Base-by-base conservation (phyloP, 768 basidiomycete species). In the Gyrodon lividus region DNA sequence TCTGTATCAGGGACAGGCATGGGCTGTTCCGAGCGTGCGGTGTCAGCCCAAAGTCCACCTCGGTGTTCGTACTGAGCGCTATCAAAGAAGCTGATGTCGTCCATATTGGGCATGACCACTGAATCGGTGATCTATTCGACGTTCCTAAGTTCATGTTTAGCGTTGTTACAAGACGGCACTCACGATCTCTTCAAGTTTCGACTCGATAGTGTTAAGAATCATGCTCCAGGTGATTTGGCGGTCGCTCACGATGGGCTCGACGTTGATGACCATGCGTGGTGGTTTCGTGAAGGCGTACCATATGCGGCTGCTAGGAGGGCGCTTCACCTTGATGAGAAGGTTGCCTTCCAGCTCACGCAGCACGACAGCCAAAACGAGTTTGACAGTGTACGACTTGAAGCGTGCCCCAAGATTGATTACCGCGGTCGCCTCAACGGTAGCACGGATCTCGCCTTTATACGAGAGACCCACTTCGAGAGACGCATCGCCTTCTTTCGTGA, bases 11-110 rank as follows among this genome's bases (percentile, higher is more conserved):
- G 40, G 8, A 41, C 20, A 20, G 54, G 5, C 58, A 63, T 45
- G 16, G 58, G 55, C 20, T 55, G 61, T 43, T 76, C 76, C 24
- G 59, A 71, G 26, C 85, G 76, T 3, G 72, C 77, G 7, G 93
- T 87, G 56, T 93, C 90, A 7, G 82, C 76, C 81, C 88, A 98
- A 57, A 99, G 89, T 6, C 95, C 96, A 40, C 95, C 96, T 33
- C 96, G 84, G 51, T 80, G 84, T 45, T 64, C 59, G 60, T 80
- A 86, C 2, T 64, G 60, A 3, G 62, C 62, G 31, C 88, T 95
- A 67, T 97, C 89, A 66, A 96, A 98, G 78, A 94, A 98, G 12
- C 94, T 78, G 52, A 98, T 89, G 62, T 99, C 97, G 67, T 99
- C 97, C 93, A 98, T 97, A 70, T 97, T 92, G 5, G 97, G 97